Percentiles rank a stretch among this genome's conserved stretches.
phyloP scores from a whole-genome alignment of 202 grass and related monocot genomes.

The Setaria viridis region DNA sequence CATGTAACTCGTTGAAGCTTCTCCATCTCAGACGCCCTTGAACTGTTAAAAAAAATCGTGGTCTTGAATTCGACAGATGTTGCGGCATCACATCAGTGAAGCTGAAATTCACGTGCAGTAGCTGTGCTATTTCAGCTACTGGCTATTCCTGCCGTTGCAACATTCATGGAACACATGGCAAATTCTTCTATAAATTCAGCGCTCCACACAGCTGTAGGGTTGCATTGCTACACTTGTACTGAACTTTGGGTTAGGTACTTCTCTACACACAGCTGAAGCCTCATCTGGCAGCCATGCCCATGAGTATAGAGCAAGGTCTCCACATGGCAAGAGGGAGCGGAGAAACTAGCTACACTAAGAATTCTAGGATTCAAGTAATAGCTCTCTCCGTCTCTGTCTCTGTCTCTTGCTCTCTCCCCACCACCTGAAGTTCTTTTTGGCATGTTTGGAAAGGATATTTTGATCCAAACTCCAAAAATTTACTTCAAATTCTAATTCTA shows the following conservation, averaged over 20 bases:
- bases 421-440: too few species aligned
- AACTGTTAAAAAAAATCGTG: too few species aligned
- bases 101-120: background rate
- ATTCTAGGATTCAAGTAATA: conserved; percentile 27
- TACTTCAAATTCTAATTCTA: too few species aligned
- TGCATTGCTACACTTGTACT: background rate
- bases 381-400: background rate
- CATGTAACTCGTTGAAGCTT: too few species aligned
- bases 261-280: background rate
- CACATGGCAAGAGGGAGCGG: conserved; percentile 11
- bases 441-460: too few species aligned
- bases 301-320: conserved; percentile 6
- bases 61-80: too few species aligned
- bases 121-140: background rate
- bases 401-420: background rate
- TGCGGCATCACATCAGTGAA: background rate
- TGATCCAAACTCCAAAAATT: too few species aligned
- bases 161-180: background rate
- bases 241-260: background rate
- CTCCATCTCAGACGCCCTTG: too few species aligned
- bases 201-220: background rate
- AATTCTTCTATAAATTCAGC: background rate
- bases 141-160: background rate
- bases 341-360: conserved; percentile 26
- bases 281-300: background rate